Evolutionary conservation across 805 yeast species (phyloP).

Genomic region (Yarrowia sp.): DNA sequence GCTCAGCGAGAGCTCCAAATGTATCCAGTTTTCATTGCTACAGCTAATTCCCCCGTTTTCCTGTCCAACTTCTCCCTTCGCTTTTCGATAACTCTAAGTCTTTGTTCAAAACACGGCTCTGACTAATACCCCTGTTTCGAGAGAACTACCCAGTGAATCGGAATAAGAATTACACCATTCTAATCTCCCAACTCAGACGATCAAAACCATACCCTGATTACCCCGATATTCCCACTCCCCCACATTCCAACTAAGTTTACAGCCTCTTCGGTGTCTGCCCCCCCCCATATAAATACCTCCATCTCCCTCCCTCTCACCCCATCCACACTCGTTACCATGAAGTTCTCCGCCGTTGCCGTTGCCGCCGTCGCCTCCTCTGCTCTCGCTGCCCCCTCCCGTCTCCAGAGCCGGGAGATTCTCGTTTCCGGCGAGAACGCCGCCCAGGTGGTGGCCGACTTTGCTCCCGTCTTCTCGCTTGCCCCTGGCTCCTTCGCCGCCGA

Average conservation of each 20-base stretch:
- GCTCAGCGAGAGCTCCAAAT: background rate
- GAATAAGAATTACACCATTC: background rate
- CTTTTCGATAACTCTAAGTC: conserved; percentile 17
- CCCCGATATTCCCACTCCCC: background rate
- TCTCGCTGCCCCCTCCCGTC: conserved; percentile 22
- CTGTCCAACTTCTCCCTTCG: too few relatives aligned
- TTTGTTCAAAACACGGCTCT: conserved; percentile 3
- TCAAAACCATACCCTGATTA: background rate
- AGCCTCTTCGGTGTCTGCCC: too few relatives aligned
- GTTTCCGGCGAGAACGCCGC: conserved; percentile 29
- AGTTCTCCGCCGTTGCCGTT: conserved; percentile 31
- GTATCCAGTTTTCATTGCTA: too few relatives aligned
- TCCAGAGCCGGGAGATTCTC: conserved; percentile 13
- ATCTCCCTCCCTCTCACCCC: background rate
- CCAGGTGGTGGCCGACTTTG: conserved; percentile 31
- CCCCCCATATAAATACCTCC: conserved; percentile 10
- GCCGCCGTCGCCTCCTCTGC: conserved; percentile 30
- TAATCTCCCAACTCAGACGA: background rate
- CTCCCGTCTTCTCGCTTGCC: conserved; percentile 26
- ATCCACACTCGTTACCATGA: conserved; percentile 28
- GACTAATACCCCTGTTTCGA: background rate
- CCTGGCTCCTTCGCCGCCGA: conserved; percentile 33
- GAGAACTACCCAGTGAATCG: too few relatives aligned
- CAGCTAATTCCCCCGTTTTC: too few relatives aligned
- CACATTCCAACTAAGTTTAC: too few relatives aligned